phyloP scores from a whole-genome alignment of 352 stramenopile genomes.

The Phytopythium delawarense region DNA sequence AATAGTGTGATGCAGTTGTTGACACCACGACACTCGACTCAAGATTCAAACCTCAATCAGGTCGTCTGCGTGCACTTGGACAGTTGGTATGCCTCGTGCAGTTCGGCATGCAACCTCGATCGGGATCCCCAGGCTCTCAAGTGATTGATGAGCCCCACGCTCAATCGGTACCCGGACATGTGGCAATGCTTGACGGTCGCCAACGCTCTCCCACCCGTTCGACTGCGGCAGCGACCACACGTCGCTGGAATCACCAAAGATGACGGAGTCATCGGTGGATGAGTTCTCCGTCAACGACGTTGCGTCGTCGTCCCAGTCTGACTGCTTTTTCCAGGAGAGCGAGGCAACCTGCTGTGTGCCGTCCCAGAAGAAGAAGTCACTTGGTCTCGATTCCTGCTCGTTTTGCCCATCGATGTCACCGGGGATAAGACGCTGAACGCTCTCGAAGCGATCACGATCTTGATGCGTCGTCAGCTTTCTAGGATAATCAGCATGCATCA shows the following conservation, averaged over 20 bases:
- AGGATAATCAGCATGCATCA: neutral
- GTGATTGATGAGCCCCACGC: conserved; percentile 13
- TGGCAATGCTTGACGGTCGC: conserved; percentile 19
- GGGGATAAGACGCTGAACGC: neutral
- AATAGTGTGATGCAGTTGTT: neutral
- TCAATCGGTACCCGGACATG: conserved; percentile 15
- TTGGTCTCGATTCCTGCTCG: neutral
- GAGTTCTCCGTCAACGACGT: conserved; percentile 31
- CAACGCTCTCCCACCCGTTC: conserved; percentile 42
- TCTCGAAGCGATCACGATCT: neutral
- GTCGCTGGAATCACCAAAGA: conserved; percentile 19
- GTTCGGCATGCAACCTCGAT: conserved; percentile 10
- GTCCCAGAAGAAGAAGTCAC: conserved; percentile 30
- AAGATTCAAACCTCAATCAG: conserved; percentile 43
- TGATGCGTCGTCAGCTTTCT: neutral
- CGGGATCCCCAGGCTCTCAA: conserved; percentile 22
- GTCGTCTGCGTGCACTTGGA: conserved; percentile 56
- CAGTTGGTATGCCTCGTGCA: conserved; percentile 1
- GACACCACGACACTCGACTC: neutral
- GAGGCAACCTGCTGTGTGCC: conserved; percentile 22
- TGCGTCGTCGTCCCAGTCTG: conserved; percentile 19
- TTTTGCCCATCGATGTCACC: neutral
- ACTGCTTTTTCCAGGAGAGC: conserved; percentile 5
- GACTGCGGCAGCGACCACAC: conserved; percentile 21
- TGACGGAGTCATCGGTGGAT: conserved; percentile 20